These are phyloP conservation scores for Cordyceps javanica DNA, from an alignment of 2,329 filamentous ascomycete genomes.

Conservation along the genomic window DNA sequence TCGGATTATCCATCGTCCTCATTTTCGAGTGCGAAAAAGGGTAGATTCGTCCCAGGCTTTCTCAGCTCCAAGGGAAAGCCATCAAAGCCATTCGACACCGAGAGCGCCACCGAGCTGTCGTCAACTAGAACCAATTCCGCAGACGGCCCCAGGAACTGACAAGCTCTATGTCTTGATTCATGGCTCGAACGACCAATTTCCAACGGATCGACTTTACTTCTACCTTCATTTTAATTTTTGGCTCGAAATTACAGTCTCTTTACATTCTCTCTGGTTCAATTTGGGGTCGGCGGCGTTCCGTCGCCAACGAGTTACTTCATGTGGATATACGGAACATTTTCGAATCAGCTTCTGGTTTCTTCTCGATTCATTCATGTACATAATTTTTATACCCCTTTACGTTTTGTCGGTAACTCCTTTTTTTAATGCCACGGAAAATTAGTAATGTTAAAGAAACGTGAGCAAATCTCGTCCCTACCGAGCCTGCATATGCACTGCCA, in stretches of 20 bases:
- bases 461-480: background rate
- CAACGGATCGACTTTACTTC: background rate
- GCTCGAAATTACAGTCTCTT: background rate
- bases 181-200: background rate
- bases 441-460: background rate
- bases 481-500: background rate
- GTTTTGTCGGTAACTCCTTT: background rate
- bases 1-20: background rate
- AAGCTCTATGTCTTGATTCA: background rate
- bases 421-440: background rate
- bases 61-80: slow-evolving; percentile 13
- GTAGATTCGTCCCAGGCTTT: slow-evolving; percentile 16
- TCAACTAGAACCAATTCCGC: slow-evolving; percentile 32
- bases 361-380: slow-evolving; percentile 1
- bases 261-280: background rate
- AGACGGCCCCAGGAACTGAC: slow-evolving; percentile 17
- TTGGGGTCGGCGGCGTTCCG: background rate
- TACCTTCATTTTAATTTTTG: background rate
- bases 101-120: slow-evolving; percentile 47
- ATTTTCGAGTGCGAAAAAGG: background rate
- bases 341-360: background rate
- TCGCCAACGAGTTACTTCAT: background rate
- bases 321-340: slow-evolving; percentile 7
- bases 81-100: slow-evolving; percentile 35
- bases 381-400: background rate